Base-by-base conservation (phyloP, 2,329 filamentous ascomycete genomes). In the Fusarium pininemorale region DNA sequence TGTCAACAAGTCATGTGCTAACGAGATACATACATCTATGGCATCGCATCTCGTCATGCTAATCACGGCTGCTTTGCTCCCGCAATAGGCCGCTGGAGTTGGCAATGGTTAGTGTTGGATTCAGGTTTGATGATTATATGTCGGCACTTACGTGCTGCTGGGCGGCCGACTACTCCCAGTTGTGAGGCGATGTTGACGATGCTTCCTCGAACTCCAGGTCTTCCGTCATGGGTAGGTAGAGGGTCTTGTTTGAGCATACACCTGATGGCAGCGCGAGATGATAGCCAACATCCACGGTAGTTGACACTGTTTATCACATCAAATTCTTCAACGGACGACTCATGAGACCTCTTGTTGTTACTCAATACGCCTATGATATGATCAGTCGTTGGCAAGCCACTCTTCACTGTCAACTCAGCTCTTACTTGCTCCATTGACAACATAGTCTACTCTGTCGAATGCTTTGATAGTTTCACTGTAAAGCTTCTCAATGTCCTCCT, bases 1-100 rank as follows among this genome's bases (percentile, higher is more conserved):
- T 4, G 8, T 5, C 18, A 18, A 0, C 6, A 15, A 35, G 7
- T 15, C 14, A 3, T 2, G 11, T n/a, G 10, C 15, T 1, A 8
- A 13, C 2, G 13, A 26, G 22, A 11, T 18, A 54, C 48, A 18
- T 62, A 69, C 66, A 18, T 69, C 66, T 18, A 69, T 69, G 3
- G 66, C 63, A 7, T 88, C 3, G 87, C 88, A 71, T 89, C 88
- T 1, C 0, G 89, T 90, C 85, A 91, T 85, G 28, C 86, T 87
- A 56, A 90, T 86, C 5, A 90, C 84, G 0, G 88, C 89, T 20
- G 88, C 85, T 70, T 91, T 91, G 8, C 87, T 89, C 0, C 85
- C 87, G 61, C 87, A 90, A 69, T 90, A 90, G 3, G 87, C 84
- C 15, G 87, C 87, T 88, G 6, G 9, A 8, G 14, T 45, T 18